These are phyloP conservation scores for Barbarea vulgaris DNA, from an alignment of 345 rosid species.

Conservation along the genomic window DNA sequence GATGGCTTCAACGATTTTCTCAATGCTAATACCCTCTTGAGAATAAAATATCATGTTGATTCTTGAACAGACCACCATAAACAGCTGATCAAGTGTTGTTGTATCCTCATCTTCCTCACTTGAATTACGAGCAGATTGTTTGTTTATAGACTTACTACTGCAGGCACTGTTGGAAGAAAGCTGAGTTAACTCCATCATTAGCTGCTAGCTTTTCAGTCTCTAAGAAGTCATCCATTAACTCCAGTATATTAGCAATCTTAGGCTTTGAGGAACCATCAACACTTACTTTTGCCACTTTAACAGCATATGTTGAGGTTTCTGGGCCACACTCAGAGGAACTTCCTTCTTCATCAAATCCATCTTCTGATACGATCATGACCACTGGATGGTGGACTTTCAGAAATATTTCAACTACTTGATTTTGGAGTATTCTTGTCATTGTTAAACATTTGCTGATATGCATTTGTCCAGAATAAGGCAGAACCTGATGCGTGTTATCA, in stretches of 20 bases:
- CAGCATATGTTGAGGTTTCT: conserved; percentile 29
- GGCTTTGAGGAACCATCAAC: conserved; percentile 42
- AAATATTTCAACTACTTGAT: conserved; percentile 19
- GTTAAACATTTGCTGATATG: conserved; percentile 37
- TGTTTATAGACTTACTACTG: conserved; percentile 12
- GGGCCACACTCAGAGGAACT: conserved; percentile 57
- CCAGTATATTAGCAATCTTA: conserved; percentile 45
- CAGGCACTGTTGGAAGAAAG: conserved; percentile 28
- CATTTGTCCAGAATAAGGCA: no score
- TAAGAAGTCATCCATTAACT: conserved; percentile 83
- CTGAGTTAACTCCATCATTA: conserved; percentile 47
- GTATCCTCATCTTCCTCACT: conserved; percentile 24
- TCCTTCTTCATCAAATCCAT: conserved; percentile 72
- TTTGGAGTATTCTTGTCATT: conserved; percentile 43
- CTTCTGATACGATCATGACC: conserved; percentile 58
- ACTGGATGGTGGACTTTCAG: conserved; percentile 41
- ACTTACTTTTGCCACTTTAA: conserved; percentile 38
- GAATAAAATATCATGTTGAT: conserved; percentile 45
- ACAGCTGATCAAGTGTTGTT: conserved; percentile 27
- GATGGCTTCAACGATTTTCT: conserved; percentile 45
- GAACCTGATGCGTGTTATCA: no score
- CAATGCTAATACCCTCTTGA: conserved; percentile 40
- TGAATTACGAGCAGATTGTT: not conserved
- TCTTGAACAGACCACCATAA: conserved; percentile 44
- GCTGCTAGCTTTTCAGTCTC: conserved; percentile 82